phyloP scores from a whole-genome alignment of 164 flowering plant genomes.

The Dillenia suffruticosa region DNA sequence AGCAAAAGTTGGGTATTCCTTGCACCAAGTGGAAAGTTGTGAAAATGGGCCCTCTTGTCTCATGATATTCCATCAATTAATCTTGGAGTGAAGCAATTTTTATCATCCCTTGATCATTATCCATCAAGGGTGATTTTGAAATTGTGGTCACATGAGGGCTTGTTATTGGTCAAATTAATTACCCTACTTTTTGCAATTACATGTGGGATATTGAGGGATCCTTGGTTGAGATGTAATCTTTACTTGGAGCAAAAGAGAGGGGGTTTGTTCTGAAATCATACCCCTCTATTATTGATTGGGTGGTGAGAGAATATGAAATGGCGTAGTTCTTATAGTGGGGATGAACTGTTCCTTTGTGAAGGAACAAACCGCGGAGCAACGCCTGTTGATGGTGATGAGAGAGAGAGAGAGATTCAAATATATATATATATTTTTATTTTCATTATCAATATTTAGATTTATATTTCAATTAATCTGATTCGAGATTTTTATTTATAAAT shows the following conservation, averaged over 20 bases:
- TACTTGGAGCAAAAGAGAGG: slow-evolving; percentile 8
- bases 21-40: slow-evolving; percentile 44
- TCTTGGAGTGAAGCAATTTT: slow-evolving; percentile 15
- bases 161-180: too few relatives aligned
- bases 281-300: slow-evolving; percentile 21
- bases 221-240: slow-evolving; percentile 19
- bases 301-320: slow-evolving; percentile 9
- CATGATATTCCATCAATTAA: slow-evolving; percentile 53
- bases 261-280: too few relatives aligned
- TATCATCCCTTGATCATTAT: slow-evolving; percentile 9
- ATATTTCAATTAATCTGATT: too few relatives aligned
- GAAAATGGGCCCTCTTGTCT: slow-evolving; percentile 42
- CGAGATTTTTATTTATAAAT: too few relatives aligned
- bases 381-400: slow-evolving; percentile 14
- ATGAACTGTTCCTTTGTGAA: slow-evolving; percentile 16
- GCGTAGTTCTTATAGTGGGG: slow-evolving; percentile 13
- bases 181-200: too few relatives aligned
- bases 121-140: slow-evolving; percentile 5
- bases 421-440: too few relatives aligned
- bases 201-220: background rate
- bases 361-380: slow-evolving; percentile 22
- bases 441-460: too few relatives aligned
- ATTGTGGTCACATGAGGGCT: background rate
- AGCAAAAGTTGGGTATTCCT: slow-evolving; percentile 35
- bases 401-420: slow-evolving; percentile 13